Evolutionary conservation across 345 rosid species (phyloP), one percentile per base, ranked within the genome.

Genomic region (Salix exigua): DNA sequence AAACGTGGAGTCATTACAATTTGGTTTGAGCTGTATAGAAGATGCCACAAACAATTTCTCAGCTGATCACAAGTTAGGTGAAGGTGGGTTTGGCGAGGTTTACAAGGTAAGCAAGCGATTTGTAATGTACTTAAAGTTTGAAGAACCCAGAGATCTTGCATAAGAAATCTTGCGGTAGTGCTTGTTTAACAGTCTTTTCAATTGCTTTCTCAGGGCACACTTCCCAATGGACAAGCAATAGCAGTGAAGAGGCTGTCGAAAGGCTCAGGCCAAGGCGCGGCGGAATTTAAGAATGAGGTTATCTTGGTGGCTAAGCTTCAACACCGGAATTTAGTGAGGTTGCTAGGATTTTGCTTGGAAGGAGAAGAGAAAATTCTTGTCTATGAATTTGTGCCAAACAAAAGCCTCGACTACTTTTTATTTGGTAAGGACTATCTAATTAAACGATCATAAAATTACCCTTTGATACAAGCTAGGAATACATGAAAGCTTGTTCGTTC

Each of bases 71-170:
- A 87, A 86, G 77, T 83, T 91, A 64, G 97, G 97, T 53, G 86
- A 75, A 67, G 97, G 97, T 31, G 97, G 94, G 63, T 90, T 89
- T 71, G 89, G 94, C 65, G 90, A 72, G 46, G 95, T 92, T 80
- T 91, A 83, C 83, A 83, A 82, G 91, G 93, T 89, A 81, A 12
- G 66, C 12, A 53, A 21, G 28, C 0, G 23, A 8, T 55, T 55
- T 1, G 2, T 3, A 1, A 9, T 0, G 13, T 5, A 2, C 3
- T n/a, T 55, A 55, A 55, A 55, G 23, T n/a, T 1, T 55, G 5
- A n/a, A 3, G 25, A 10, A 3, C 62, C 13, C 2, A 8, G 3
- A 55, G 26, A 55, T 9, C 26, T n/a, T 8, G 61, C 26, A 8
- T 55, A n/a, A 33, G 35, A 14, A 46, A 46, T 14, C 14, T 1